A percentile compares a stretch with the other conserved stretches of the same genome.
These are phyloP conservation scores for Babesia ovis DNA, from an alignment of 169 alveolate genomes.

Conservation along the genomic window DNA sequence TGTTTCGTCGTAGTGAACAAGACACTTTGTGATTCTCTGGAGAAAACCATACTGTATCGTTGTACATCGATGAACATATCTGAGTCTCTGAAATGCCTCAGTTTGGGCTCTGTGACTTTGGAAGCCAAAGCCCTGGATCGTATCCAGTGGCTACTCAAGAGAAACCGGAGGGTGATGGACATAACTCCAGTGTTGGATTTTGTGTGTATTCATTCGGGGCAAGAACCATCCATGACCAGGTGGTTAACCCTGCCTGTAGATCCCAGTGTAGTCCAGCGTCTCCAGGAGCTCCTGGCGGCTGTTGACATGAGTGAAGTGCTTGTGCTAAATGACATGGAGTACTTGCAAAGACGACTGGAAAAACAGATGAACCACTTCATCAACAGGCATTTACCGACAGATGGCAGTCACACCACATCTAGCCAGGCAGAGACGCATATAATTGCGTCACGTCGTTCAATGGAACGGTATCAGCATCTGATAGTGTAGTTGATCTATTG, in stretches of 20 bases:
- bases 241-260: no score
- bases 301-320: slow-evolving; percentile 13
- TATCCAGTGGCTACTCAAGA: neutral
- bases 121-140: neutral
- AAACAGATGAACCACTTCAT: no score
- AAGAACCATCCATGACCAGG: no score
- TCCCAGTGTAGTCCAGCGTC: neutral
- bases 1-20: neutral
- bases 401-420: no score
- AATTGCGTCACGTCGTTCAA: no score
- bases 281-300: neutral
- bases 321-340: neutral
- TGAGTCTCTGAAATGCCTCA: slow-evolving; percentile 6
- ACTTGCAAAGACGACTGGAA: slow-evolving; percentile 1
- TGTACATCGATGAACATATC: neutral
- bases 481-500: no score
- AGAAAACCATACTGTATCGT: neutral
- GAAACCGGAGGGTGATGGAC: neutral
- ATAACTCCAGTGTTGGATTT: neutral
- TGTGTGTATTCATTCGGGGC: no score
- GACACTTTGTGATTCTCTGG: neutral
- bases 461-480: no score
- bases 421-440: no score
- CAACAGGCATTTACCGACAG: no score
- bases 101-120: neutral